phyloP scores from a whole-genome alignment of 805 yeast species.

The Maudiozyma barnettii region DNA sequence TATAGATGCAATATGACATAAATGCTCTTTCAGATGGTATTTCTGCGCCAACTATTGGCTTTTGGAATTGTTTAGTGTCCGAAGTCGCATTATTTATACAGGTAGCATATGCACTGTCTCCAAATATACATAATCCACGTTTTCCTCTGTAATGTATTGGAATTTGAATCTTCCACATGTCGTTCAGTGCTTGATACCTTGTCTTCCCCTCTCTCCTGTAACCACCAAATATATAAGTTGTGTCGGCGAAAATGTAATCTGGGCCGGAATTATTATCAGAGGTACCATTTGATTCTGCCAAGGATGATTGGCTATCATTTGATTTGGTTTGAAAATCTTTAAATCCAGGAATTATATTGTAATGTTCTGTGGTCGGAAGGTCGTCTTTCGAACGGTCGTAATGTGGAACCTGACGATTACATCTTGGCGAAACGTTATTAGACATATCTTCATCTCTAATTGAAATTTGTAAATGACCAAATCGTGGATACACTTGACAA shows the following conservation, averaged over 20 bases:
- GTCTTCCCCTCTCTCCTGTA: constrained; percentile 28
- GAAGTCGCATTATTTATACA: constrained; percentile 10
- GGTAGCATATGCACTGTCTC: constrained; percentile 29
- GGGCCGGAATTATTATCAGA: neutral
- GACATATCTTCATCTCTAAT: neutral
- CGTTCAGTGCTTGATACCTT: constrained; percentile 29
- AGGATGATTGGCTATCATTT: neutral
- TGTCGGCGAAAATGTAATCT: constrained; percentile 1
- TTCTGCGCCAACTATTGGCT: neutral
- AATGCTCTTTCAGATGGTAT: constrained; percentile 30
- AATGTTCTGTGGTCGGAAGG: too few species aligned
- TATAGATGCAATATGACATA: constrained; percentile 19
- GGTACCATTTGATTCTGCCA: too few species aligned
- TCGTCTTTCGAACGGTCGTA: too few species aligned
- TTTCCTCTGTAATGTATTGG: constrained; percentile 30
- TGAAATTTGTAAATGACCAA: constrained; percentile 33
- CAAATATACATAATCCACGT: constrained; percentile 28
- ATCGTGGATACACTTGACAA: constrained; percentile 18
- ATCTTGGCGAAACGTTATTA: neutral
- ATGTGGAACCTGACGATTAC: neutral
- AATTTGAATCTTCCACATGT: constrained; percentile 35
- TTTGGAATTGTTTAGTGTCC: neutral
- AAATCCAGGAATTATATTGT: neutral
- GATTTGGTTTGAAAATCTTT: neutral
- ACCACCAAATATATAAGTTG: constrained; percentile 39